Conservation (phyloP, 805 yeast species). For the Ogataea paraovalis region DNA sequence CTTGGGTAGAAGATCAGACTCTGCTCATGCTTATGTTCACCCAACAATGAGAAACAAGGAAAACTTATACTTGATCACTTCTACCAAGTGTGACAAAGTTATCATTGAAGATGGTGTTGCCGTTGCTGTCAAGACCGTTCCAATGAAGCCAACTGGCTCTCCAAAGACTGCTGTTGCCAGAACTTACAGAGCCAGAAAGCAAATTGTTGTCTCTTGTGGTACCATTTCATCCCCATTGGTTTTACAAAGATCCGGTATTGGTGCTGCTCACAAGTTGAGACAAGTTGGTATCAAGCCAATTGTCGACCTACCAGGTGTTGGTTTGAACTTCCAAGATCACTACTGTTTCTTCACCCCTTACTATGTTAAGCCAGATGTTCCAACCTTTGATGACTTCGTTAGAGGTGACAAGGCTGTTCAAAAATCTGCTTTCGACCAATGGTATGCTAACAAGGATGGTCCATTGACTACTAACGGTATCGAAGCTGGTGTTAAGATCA, state of each 20-base stretch:
- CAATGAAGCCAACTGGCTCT: conserved; percentile 20
- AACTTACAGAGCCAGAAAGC: conserved; percentile 38
- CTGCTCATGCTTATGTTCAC: conserved; percentile 29
- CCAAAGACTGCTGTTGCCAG: conserved; percentile 13
- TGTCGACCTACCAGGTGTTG: conserved; percentile 31
- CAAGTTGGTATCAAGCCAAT: conserved; percentile 28
- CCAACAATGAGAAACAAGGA: conserved; percentile 30
- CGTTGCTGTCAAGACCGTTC: conserved; percentile 23
- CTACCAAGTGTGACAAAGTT: conserved; percentile 27
- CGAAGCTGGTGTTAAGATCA: conserved; percentile 31
- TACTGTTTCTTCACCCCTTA: conserved; percentile 29
- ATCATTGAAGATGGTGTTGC: conserved; percentile 27
- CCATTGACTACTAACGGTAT: conserved; percentile 30
- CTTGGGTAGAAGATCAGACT: conserved; percentile 28
- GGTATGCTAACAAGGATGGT: conserved; percentile 31
- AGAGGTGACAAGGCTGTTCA: conserved; percentile 27
- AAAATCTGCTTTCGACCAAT: conserved; percentile 26
- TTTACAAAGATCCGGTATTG: conserved; percentile 44
- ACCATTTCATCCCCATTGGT: conserved; percentile 45
- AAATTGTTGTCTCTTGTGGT: conserved; percentile 43
- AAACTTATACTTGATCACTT: conserved; percentile 23
- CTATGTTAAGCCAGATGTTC: conserved; percentile 25
- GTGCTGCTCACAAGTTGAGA: conserved; percentile 27
- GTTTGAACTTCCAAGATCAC: conserved; percentile 30
- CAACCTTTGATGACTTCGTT: conserved; percentile 28